Conservation (phyloP, 1,284 basidiomycete species). For the Cystobasidium sp. region DNA sequence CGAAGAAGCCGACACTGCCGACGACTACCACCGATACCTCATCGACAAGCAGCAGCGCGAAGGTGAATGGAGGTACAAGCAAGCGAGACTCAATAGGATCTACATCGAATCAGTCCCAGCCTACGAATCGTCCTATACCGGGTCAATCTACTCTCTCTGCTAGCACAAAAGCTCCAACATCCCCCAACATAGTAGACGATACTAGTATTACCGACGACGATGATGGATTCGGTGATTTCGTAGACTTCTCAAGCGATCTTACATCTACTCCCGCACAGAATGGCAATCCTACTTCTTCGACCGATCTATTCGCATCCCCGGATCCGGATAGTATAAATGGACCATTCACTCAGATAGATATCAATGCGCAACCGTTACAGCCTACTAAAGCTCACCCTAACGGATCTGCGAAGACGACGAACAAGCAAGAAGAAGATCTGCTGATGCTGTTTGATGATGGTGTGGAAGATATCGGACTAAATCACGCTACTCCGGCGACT, state of each 20-base stretch:
- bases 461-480: slow-evolving; percentile 50
- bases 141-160: slow-evolving; percentile 47
- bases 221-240: slow-evolving; percentile 80
- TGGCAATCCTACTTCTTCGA: slow-evolving; percentile 2
- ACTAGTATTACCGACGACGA: slow-evolving; percentile 53
- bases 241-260: slow-evolving; percentile 66
- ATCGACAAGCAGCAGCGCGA: neutral
- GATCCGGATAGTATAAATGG: neutral
- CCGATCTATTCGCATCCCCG: neutral
- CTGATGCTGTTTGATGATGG: slow-evolving; percentile 58
- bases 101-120: slow-evolving; percentile 55
- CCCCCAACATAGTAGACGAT: slow-evolving; percentile 20
- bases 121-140: slow-evolving; percentile 52
- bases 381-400: neutral
- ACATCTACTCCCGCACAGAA: neutral
- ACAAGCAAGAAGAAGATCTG: slow-evolving; percentile 50
- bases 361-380: slow-evolving; percentile 38
- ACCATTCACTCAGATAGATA: slow-evolving; percentile 33
- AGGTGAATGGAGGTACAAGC: neutral
- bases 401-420: slow-evolving; percentile 18
- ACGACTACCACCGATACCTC: too few relatives aligned
- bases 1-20: too few relatives aligned
- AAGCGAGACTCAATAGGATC: slow-evolving; percentile 25
- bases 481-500: slow-evolving; percentile 1
- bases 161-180: slow-evolving; percentile 43